Evolutionary conservation across 2,329 filamentous ascomycete genomes (phyloP), one percentile per base, ranked within the genome.

Genomic region (Fusarium verticillioides): DNA sequence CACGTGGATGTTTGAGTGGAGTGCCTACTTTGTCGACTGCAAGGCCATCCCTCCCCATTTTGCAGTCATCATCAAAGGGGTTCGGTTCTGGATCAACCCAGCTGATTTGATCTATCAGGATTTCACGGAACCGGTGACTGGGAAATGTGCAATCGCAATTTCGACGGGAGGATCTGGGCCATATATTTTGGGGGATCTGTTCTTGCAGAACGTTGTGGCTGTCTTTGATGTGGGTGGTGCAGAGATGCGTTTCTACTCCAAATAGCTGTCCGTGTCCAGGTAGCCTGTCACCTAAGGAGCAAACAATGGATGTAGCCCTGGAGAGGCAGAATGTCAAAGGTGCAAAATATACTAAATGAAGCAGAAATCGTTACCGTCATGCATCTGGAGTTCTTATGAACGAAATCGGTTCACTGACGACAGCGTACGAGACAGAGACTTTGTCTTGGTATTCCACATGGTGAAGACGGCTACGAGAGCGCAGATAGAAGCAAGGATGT

Each of bases 141-240:
- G 84, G 1, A 82, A 86, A 56, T 89, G 87, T 75, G 84, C 86
- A 69, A 82, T 86, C 37, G 83, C 83, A 10, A 82, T 88, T 61
- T 79, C 84, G 18, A 85, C 79, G 52, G 85, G 85, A 2, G 83
- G 83, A 0, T 70, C 79, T 2, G 84, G 85, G 12, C 85, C 86
- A 11, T 87, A 85, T 64, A 84, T 88, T 30, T 75, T 89, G 37
- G 87, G 87, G 0, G 83, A 85, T 39, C 82, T 83, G 11, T 89
- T 88, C 63, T 76, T 89, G 66, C 84, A 87, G 75, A 88, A 86
- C 61, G 85, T 86, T 5, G 77, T 88, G 57, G 83, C 84, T 1
- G 85, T 87, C 2, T 87, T 86, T 73, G 84, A 87, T 65, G 78
- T 86, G 21, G 85, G 85, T 2, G 83, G 79, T 10, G 84, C 80